Conservation (phyloP, 139 green algal genomes). For the Chlorella sp. region DNA sequence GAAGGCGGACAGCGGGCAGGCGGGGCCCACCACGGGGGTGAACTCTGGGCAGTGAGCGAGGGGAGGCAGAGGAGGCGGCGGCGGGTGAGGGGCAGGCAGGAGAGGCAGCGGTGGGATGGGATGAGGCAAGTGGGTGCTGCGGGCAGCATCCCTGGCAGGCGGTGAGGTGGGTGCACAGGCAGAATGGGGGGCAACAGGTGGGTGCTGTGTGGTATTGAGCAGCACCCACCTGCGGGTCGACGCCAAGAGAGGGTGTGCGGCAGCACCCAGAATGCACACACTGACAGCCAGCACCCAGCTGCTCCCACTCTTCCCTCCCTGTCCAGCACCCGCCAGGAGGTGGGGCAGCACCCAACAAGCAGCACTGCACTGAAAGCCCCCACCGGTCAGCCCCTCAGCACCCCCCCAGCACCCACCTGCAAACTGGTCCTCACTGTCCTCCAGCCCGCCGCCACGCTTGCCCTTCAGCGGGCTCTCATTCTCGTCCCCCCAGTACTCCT, state of each 20-base stretch:
- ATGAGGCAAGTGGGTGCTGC: neutral
- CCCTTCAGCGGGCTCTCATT: neutral
- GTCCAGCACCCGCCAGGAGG: neutral
- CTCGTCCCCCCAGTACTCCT: neutral
- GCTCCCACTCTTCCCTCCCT: too few relatives aligned
- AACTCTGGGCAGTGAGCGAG: neutral
- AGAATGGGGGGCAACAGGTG: too few relatives aligned
- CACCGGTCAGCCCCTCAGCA: neutral
- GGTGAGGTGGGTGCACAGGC: too few relatives aligned
- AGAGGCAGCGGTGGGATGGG: too few relatives aligned
- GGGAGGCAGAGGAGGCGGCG: too few relatives aligned
- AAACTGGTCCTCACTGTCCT: neutral
- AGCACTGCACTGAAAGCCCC: neutral
- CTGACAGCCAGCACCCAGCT: too few relatives aligned
- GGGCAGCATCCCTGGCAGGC: too few relatives aligned
- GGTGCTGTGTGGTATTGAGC: too few relatives aligned
- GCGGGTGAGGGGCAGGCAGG: neutral
- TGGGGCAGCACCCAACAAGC: neutral
- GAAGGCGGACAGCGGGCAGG: neutral
- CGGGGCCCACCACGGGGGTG: neutral
- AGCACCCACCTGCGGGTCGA: too few relatives aligned
- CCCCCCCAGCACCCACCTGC: neutral
- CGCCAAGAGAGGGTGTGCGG: too few relatives aligned
- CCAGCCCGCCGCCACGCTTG: neutral
- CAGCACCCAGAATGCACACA: too few relatives aligned